Evolutionary conservation across 2,329 filamentous ascomycete genomes (phyloP), one percentile per base, ranked within the genome.

Genomic region (Aspergillus jensenii): DNA sequence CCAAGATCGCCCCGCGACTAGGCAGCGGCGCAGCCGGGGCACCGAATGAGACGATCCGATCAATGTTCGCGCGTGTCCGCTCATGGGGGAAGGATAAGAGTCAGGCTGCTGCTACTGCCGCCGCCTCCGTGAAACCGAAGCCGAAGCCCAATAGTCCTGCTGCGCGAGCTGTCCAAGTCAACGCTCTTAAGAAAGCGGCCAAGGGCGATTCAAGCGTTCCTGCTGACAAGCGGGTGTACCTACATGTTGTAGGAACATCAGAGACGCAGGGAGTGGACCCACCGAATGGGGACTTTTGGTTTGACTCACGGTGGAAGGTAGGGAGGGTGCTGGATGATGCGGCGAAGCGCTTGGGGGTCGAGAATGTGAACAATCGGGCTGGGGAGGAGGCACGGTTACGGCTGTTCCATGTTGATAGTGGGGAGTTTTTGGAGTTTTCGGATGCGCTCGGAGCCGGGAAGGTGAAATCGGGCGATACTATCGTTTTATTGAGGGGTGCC

Each of bases 331-430:
- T 80, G 39, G 78, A 80, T 55, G 76, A 79, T 64, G 78, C 74
- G 14, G 78, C 78, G 37, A 68, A 69, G 59, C 71, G 71, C 59
- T 60, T 80, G 59, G 69, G 71, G 25, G 74, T 80, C 9, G 73
- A 78, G 67, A 80, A 80, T 63, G 52, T 78, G 57, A 80, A 80
- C 65, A 79, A 80, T 62, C 69, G 74, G 6, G 73, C 63, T 43
- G 74, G 71, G 5, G 76, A 80, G 77, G 87, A 89, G 71, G 88
- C 92, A 59, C 89, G 89, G 74, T 73, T 99, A 63, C 80, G 95
- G 8, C 87, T 99, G 0, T 99, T 96, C 69, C 93, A 98, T 72
- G 90, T 99, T 0, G 93, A 99, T 71, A 90, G 89, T 0, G 95
- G 95, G 0, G 81, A 91, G 58, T 74, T 99, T 61, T 75, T 99